phyloP scores from a whole-genome alignment of 257 asterid genomes.

The Orobanche coerulescens region DNA sequence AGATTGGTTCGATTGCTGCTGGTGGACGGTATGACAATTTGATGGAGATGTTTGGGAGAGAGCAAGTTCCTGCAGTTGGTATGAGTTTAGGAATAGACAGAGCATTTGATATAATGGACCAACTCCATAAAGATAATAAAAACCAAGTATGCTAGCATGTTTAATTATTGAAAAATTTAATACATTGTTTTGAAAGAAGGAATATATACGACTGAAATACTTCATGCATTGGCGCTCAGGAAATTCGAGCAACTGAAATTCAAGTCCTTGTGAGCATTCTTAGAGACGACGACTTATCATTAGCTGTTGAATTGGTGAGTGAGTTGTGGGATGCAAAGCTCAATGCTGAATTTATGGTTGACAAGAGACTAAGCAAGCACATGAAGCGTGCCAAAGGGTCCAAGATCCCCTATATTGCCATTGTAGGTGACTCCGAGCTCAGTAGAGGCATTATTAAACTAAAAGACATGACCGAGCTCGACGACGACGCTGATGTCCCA shows the following conservation, averaged over 20 bases:
- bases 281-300: constrained; percentile 47
- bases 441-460: constrained; percentile 50
- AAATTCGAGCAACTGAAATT: constrained; percentile 70
- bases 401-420: constrained; percentile 70
- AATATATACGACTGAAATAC: too few species aligned
- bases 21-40: constrained; percentile 96
- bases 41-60: constrained; percentile 76
- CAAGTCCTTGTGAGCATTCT: constrained; percentile 82
- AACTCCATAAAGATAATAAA: constrained; percentile 51
- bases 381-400: constrained; percentile 54
- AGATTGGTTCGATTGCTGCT: constrained; percentile 98
- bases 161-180: too few species aligned
- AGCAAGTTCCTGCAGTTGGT: constrained; percentile 93
- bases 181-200: too few species aligned
- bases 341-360: constrained; percentile 61
- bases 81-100: constrained; percentile 93
- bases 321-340: constrained; percentile 73
- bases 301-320: constrained; percentile 60
- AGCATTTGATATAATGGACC: constrained; percentile 85
- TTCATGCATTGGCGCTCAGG: constrained; percentile 26
- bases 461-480: constrained; percentile 41
- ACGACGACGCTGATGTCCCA: constrained; percentile 39
- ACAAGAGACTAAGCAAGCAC: constrained; percentile 60
- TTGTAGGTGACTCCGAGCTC: constrained; percentile 70
- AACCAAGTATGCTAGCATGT: constrained; percentile 44